Evolutionary conservation across 306 rosid species (phyloP).

Genomic region (Inga oerstediana): DNA sequence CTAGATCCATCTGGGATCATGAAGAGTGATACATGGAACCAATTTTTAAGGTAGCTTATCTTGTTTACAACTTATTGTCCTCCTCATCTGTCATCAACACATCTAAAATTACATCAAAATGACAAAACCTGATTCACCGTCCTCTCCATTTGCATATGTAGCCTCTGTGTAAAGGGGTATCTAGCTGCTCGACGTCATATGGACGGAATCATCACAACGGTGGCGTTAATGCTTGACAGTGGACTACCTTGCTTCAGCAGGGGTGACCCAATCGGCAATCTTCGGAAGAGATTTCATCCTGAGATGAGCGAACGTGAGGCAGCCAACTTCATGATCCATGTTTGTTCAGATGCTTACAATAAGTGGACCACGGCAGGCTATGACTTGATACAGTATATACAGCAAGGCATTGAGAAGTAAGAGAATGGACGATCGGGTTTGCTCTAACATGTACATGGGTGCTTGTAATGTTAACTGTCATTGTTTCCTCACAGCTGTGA

Average conservation of each 20-base stretch:
- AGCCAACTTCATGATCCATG: constrained; percentile 93
- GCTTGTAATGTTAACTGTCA: constrained; percentile 44
- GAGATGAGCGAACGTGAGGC: constrained; percentile 56
- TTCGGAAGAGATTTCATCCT: constrained; percentile 74
- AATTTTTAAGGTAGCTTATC: constrained; percentile 72
- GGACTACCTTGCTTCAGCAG: constrained; percentile 98
- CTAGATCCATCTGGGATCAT: constrained; percentile 82
- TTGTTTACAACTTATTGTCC: neutral
- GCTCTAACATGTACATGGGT: constrained; percentile 61
- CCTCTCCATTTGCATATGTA: constrained; percentile 29
- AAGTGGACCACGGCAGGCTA: constrained; percentile 99
- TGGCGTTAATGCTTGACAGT: constrained; percentile 87
- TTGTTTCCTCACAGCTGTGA: constrained; percentile 27
- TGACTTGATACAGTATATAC: constrained; percentile 94
- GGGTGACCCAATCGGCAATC: constrained; percentile 97
- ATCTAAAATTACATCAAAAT: neutral
- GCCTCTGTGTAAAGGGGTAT: constrained; percentile 96
- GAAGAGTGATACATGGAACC: constrained; percentile 41
- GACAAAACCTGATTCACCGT: constrained; percentile 27
- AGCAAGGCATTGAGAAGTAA: constrained; percentile 97
- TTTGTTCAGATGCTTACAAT: constrained; percentile 95
- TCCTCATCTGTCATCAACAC: neutral
- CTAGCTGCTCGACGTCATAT: constrained; percentile 85
- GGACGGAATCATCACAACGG: constrained; percentile 87
- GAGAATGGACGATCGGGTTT: constrained; percentile 13